Evolutionary conservation across 1,139 yeast genomes (phyloP).

Genomic region (Candida glucosophila): DNA sequence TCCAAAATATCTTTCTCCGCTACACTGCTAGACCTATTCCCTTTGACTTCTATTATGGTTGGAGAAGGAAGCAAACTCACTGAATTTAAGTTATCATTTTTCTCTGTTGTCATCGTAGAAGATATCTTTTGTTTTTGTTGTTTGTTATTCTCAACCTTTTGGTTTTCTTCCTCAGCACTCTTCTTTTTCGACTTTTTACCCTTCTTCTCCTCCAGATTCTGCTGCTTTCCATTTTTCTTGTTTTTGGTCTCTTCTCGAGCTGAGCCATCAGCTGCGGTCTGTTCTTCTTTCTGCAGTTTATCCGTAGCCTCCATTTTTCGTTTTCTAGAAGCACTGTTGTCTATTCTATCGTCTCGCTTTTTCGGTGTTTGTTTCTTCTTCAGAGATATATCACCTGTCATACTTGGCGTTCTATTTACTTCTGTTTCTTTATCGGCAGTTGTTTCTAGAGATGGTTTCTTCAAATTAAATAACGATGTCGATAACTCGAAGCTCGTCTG

Average conservation of each 20-base stretch:
- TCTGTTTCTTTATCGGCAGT: slow-evolving; percentile 31
- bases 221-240: no score
- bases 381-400: slow-evolving; percentile 13
- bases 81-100: slow-evolving; percentile 4
- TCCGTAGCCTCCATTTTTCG: no score
- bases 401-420: slow-evolving; percentile 15
- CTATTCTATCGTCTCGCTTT: no score
- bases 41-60: slow-evolving; percentile 2
- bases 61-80: slow-evolving; percentile 2
- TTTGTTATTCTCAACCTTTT: slow-evolving; percentile 1
- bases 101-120: slow-evolving; percentile 15
- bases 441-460: slow-evolving; percentile 29
- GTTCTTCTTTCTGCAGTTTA: no score
- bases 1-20: background rate
- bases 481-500: slow-evolving; percentile 22
- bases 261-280: no score
- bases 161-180: slow-evolving; percentile 5
- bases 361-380: slow-evolving; percentile 4
- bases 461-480: slow-evolving; percentile 8
- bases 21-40: slow-evolving; percentile 4
- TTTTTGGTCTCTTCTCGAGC: no score
- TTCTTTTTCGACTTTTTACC: slow-evolving; percentile 8
- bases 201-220: slow-evolving; percentile 8
- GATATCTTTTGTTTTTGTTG: slow-evolving; percentile 1
- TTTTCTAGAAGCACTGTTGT: no score